These are phyloP conservation scores for Oryza meyeriana DNA, from an alignment of 176 grass and related monocot genomes.

Conservation along the genomic window DNA sequence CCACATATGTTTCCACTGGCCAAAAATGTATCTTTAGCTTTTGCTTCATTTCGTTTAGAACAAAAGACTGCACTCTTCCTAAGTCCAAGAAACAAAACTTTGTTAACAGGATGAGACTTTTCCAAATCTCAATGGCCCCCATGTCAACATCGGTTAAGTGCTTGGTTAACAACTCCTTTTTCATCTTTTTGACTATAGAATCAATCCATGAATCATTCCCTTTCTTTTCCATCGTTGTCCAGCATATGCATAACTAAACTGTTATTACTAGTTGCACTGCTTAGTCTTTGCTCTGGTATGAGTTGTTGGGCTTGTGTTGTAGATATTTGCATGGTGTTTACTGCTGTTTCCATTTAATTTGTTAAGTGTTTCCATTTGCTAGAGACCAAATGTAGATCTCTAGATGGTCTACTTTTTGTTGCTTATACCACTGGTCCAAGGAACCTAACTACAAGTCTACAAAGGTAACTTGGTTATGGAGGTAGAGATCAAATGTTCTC, in stretches of 20 bases:
- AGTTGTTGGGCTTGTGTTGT: slow-evolving; percentile 26
- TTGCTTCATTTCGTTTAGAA: slow-evolving; percentile 6
- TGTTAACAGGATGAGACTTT: slow-evolving; percentile 22
- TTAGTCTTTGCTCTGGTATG: slow-evolving; percentile 18
- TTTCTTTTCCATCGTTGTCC: not conserved
- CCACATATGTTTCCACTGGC: not conserved
- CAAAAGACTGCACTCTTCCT: not conserved
- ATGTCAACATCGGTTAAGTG: slow-evolving; percentile 23
- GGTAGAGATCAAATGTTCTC: not conserved
- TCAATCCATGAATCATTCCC: slow-evolving; percentile 26
- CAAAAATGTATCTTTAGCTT: not conserved
- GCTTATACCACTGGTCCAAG: slow-evolving; percentile 12
- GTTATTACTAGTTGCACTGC: not conserved
- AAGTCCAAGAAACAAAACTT: not conserved
- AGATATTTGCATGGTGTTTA: not conserved
- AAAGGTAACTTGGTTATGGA: not conserved
- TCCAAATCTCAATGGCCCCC: slow-evolving; percentile 14
- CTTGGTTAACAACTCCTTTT: slow-evolving; percentile 6
- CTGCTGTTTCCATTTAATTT: not conserved
- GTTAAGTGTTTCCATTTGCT: too few relatives aligned
- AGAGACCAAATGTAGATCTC: slow-evolving; percentile 1
- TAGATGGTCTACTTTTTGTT: slow-evolving; percentile 22
- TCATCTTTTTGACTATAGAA: slow-evolving; percentile 44
- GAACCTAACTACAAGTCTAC: not conserved
- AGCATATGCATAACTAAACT: not conserved